Evolutionary conservation across 2,329 filamentous ascomycete genomes (phyloP).

Genomic region (Claviceps spartinae): DNA sequence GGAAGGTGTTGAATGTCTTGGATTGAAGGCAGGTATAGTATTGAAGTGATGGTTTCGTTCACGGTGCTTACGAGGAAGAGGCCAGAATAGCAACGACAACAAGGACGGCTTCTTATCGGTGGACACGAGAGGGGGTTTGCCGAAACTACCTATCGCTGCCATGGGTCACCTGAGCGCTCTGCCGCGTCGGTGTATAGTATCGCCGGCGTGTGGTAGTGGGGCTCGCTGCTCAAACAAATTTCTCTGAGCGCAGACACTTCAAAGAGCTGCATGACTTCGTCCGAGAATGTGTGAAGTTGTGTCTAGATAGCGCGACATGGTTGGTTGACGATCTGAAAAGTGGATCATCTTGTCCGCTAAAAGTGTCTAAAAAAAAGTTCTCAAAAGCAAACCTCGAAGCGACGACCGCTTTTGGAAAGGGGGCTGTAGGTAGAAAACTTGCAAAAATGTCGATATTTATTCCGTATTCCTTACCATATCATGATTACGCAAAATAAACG

Average conservation of each 20-base stretch:
- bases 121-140: slow-evolving; percentile 1
- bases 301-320: not conserved
- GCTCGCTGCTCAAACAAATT: slow-evolving; percentile 6
- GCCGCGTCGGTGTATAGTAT: slow-evolving; percentile 16
- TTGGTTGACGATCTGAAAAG: slow-evolving; percentile 3
- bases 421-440: too few species aligned
- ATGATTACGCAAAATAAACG: too few species aligned
- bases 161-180: slow-evolving; percentile 12
- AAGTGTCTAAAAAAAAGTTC: not conserved
- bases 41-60: not conserved
- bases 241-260: too few species aligned
- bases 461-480: too few species aligned
- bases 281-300: not conserved
- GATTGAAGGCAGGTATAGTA: not conserved
- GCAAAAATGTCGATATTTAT: too few species aligned
- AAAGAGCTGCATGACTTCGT: slow-evolving; percentile 1
- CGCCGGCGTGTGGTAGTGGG: slow-evolving; percentile 16
- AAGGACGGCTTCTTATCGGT: slow-evolving; percentile 2
- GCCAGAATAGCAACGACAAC: slow-evolving; percentile 14
- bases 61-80: slow-evolving; percentile 4
- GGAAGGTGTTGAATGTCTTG: not conserved
- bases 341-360: not conserved
- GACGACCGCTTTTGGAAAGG: too few species aligned
- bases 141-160: slow-evolving; percentile 5
- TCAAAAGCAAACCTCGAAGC: too few species aligned